phyloP scores from a whole-genome alignment of 306 rosid species.

The Acacia melanoxylon region DNA sequence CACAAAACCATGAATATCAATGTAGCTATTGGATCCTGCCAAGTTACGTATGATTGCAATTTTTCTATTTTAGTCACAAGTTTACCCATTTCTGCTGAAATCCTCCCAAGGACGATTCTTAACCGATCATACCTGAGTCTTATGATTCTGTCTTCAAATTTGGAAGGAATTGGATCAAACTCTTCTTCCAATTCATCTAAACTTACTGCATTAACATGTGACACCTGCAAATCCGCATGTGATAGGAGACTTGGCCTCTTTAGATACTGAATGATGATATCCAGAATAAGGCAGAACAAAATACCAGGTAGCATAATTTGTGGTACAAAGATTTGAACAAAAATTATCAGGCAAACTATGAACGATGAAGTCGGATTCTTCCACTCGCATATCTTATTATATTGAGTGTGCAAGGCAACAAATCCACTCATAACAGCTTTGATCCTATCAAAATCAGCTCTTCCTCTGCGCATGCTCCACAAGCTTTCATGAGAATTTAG shows the following conservation, averaged over 20 bases:
- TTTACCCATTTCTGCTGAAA: slow-evolving; percentile 28
- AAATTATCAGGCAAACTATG: background rate
- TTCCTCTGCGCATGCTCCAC: slow-evolving; percentile 48
- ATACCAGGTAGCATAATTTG: background rate
- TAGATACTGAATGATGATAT: background rate
- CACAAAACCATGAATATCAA: slow-evolving; percentile 30
- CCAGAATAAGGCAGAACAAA: slow-evolving; percentile 5
- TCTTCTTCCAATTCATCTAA: slow-evolving; percentile 53
- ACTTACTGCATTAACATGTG: slow-evolving; percentile 33
- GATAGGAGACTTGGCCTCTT: slow-evolving; percentile 40
- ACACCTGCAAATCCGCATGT: slow-evolving; percentile 36
- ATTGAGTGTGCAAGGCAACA: background rate
- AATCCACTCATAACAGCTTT: slow-evolving; percentile 11
- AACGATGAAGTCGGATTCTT: background rate
- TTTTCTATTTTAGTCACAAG: slow-evolving; percentile 34
- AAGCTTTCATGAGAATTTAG: slow-evolving; percentile 28
- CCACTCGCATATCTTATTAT: slow-evolving; percentile 35
- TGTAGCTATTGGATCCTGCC: slow-evolving; percentile 50
- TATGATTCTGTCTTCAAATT: slow-evolving; percentile 13
- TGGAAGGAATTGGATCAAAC: slow-evolving; percentile 53
- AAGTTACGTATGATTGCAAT: slow-evolving; percentile 37
- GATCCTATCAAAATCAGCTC: slow-evolving; percentile 40
- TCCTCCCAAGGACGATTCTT: slow-evolving; percentile 33
- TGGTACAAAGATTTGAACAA: slow-evolving; percentile 19
- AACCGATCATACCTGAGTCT: slow-evolving; percentile 40